phyloP scores from a whole-genome alignment of 352 stramenopile genomes.

The Albugo laibachii region DNA sequence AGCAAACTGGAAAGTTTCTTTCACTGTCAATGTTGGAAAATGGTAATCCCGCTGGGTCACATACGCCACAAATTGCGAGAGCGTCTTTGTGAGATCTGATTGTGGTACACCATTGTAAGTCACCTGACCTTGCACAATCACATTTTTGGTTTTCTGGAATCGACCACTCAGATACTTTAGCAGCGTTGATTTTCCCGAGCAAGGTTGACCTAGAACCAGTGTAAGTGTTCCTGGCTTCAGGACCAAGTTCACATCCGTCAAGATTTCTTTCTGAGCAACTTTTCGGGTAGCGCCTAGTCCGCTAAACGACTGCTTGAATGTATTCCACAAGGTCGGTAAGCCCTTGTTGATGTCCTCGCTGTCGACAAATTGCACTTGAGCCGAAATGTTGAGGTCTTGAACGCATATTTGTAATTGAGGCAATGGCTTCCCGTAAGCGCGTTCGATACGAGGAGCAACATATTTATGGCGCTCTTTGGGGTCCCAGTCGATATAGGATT shows the following conservation, averaged over 20 bases:
- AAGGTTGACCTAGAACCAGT: slow-evolving; percentile 23
- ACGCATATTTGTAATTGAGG: slow-evolving; percentile 19
- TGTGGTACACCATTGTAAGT: slow-evolving; percentile 20
- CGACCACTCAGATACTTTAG: slow-evolving; percentile 21
- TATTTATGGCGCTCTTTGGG: slow-evolving; percentile 18
- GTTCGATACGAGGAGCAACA: slow-evolving; percentile 16
- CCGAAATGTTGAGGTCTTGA: slow-evolving; percentile 15
- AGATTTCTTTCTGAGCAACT: slow-evolving; percentile 17
- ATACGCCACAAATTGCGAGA: slow-evolving; percentile 25
- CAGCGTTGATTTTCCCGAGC: slow-evolving; percentile 25
- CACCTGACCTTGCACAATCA: slow-evolving; percentile 13
- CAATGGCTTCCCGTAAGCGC: slow-evolving; percentile 10
- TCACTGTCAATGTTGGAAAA: slow-evolving; percentile 70
- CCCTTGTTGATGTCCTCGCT: slow-evolving; percentile 7
- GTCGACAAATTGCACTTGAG: slow-evolving; percentile 8
- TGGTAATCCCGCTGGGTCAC: slow-evolving; percentile 55
- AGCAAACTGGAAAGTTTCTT: slow-evolving; percentile 86
- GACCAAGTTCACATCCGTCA: slow-evolving; percentile 17
- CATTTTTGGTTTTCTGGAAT: slow-evolving; percentile 7
- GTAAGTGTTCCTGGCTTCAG: slow-evolving; percentile 11
- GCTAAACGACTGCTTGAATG: slow-evolving; percentile 9
- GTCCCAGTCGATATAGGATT: background rate
- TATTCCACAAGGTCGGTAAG: slow-evolving; percentile 18
- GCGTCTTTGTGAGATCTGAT: slow-evolving; percentile 10
- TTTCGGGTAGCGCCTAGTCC: slow-evolving; percentile 11